These are phyloP conservation scores for Taphrina betulina DNA, from an alignment of 1,139 yeast genomes.

Conservation along the genomic window DNA sequence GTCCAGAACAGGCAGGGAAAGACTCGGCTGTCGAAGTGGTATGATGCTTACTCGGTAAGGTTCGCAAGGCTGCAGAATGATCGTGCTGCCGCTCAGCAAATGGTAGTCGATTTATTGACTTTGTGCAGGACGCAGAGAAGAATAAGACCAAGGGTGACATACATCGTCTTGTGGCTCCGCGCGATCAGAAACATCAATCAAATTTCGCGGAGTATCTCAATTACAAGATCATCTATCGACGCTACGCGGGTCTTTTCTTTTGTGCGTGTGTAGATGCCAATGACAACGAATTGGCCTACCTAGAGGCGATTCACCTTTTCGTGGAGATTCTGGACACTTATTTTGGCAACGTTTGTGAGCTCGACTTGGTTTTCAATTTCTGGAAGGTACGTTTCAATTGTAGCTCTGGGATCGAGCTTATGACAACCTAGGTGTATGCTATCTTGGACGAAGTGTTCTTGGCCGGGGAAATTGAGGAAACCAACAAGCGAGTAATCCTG, in stretches of 20 bases:
- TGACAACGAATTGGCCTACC: conserved; percentile 77
- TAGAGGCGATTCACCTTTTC: conserved; percentile 81
- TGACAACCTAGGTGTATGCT: conserved; percentile 52
- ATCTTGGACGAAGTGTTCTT: conserved; percentile 72
- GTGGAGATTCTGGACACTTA: conserved; percentile 86
- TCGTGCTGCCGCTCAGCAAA: no score
- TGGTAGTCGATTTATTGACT: conserved; percentile 23
- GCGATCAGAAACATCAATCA: conserved; percentile 81
- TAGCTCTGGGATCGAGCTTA: no score
- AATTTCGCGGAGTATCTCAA: conserved; percentile 73
- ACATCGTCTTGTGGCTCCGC: conserved; percentile 75
- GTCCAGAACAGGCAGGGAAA: conserved; percentile 50
- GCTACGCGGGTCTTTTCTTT: conserved; percentile 90
- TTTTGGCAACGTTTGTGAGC: conserved; percentile 89
- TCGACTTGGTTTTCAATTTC: conserved; percentile 82
- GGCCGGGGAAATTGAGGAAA: conserved; percentile 78
- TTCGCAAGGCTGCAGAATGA: conserved; percentile 36
- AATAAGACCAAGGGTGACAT: conserved; percentile 59
- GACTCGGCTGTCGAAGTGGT: conserved; percentile 84
- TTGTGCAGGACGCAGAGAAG: conserved; percentile 54
- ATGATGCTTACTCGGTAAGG: conserved; percentile 47
- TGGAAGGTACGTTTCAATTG: conserved; percentile 52
- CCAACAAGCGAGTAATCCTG: conserved; percentile 59
- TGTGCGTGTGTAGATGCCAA: conserved; percentile 70
- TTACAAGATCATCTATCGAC: conserved; percentile 72